A percentile compares a stretch with the other conserved stretches of the same genome.
These are phyloP conservation scores for Flaveria bidentis DNA, from an alignment of 129 eudicot genomes.

Conservation along the genomic window DNA sequence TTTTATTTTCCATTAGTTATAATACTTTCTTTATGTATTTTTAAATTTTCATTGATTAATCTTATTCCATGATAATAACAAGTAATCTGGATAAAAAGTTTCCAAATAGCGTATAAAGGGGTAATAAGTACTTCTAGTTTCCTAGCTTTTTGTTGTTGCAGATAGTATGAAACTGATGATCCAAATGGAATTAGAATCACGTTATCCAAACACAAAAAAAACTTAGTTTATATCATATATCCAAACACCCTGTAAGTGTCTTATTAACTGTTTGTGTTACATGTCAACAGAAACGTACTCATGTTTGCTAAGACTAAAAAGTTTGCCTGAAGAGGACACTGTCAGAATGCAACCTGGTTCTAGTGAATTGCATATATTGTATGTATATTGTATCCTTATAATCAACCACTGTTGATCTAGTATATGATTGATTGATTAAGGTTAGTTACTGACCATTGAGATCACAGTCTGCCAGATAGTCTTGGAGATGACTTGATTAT, in stretches of 20 bases:
- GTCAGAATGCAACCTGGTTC: constrained; percentile 86
- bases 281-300: constrained; percentile 57
- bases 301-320: constrained; percentile 67
- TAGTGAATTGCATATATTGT: constrained; percentile 76
- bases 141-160: not conserved
- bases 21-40: not conserved
- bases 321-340: constrained; percentile 69
- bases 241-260: not conserved
- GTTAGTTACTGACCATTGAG: constrained; percentile 37
- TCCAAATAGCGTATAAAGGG: not conserved
- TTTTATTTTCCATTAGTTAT: not conserved
- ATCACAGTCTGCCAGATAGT: constrained; percentile 79
- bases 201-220: not conserved
- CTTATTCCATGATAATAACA: not conserved
- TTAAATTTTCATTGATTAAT: not conserved
- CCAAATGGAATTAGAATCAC: not conserved
- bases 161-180: not conserved
- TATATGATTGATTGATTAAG: not conserved
- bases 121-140: not conserved
- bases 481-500: constrained; percentile 73
- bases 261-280: constrained; percentile 13
- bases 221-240: not conserved
- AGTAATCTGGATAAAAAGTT: not conserved
- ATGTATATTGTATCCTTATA: constrained; percentile 39
- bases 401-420: not conserved